phyloP scores from a whole-genome alignment of 140 eudicot genomes.

The Cichorium intybus region DNA sequence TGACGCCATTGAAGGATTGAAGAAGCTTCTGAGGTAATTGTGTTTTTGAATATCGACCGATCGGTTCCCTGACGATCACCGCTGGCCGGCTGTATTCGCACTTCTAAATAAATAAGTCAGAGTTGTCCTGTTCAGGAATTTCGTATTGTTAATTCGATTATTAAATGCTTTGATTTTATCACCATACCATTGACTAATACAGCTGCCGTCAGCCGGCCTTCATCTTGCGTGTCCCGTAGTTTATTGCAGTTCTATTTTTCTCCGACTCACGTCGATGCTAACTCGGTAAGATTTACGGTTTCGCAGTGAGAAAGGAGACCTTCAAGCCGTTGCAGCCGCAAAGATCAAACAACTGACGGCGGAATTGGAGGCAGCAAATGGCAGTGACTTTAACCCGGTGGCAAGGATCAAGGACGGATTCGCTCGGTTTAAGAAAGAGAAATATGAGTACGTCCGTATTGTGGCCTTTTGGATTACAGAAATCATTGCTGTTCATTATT shows the following conservation, averaged over 20 bases:
- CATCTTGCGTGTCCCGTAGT: constrained; percentile 1
- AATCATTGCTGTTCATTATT: constrained; percentile 21
- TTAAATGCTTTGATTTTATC: constrained; percentile 21
- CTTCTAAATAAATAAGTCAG: constrained; percentile 3
- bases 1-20: constrained; percentile 75
- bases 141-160: constrained; percentile 11
- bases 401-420: constrained; percentile 67
- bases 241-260: background rate
- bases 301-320: constrained; percentile 57
- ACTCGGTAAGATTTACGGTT: constrained; percentile 3
- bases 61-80: background rate
- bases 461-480: background rate
- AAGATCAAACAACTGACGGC: constrained; percentile 73
- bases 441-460: constrained; percentile 55
- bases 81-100: constrained; percentile 4
- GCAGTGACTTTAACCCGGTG: constrained; percentile 47
- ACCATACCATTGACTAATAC: background rate
- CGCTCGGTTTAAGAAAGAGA: constrained; percentile 74
- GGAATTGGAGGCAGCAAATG: constrained; percentile 52
- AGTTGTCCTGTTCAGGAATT: constrained; percentile 1
- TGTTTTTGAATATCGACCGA: constrained; percentile 9
- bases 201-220: constrained; percentile 19
- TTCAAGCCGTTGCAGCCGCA: constrained; percentile 51
- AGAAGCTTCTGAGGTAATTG: constrained; percentile 78
- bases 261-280: background rate